Percentiles rank a stretch among this genome's conserved stretches.
Evolutionary conservation across 176 grass and related monocot species (phyloP).

Genomic region (Neostapfia colusana): DNA sequence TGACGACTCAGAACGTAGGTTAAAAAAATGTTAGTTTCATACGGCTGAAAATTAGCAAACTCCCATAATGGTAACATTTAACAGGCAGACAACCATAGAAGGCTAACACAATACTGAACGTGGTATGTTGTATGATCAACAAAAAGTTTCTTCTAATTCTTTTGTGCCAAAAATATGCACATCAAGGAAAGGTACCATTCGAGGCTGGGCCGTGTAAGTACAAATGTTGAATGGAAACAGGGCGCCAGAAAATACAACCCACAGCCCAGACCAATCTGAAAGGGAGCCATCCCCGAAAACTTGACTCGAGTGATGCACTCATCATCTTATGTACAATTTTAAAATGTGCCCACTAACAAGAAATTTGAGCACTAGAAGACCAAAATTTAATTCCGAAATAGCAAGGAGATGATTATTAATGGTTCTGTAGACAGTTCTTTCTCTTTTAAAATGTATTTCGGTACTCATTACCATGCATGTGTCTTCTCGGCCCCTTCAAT

Average conservation of each 20-base stretch:
- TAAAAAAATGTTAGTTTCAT: no score
- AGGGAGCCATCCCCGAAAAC: background rate
- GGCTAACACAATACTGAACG: no score
- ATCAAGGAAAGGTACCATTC: no score
- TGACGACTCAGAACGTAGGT: no score
- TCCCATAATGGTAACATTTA: no score
- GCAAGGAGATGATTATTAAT: slow-evolving; percentile 4
- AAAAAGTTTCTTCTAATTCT: no score
- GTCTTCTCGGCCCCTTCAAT: background rate
- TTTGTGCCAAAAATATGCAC: no score
- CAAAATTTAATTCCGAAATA: slow-evolving; percentile 10
- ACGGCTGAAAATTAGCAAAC: no score
- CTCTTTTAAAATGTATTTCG: slow-evolving; percentile 13
- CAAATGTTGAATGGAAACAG: no score
- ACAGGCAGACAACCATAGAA: no score
- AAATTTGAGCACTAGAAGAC: background rate
- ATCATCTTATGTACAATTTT: slow-evolving; percentile 8
- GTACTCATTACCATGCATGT: slow-evolving; percentile 2
- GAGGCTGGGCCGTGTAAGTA: no score
- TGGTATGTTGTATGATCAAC: no score
- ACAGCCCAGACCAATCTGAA: background rate
- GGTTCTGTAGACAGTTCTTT: background rate
- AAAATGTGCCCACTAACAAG: background rate
- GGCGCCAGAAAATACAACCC: background rate
- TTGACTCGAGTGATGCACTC: background rate